Evolutionary conservation across 495 filamentous ascomycete species (phyloP), one percentile per base, ranked within the genome.

Genomic region (Penicillium chermesinum): DNA sequence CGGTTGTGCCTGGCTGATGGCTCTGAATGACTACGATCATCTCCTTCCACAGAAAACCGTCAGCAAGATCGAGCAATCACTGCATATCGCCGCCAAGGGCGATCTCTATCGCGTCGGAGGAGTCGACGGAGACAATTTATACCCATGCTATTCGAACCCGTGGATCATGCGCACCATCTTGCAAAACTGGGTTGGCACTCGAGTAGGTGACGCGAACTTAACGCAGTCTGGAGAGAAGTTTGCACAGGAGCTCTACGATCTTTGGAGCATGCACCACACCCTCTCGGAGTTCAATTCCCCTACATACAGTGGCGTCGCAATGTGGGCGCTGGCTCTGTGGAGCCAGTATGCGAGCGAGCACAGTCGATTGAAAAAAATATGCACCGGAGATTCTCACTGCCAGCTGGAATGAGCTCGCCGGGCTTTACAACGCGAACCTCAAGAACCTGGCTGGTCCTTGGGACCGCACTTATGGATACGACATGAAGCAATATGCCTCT

Each of bases 271-370:
- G 19, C 53, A 62, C 18, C 42, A 54, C 25, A 72, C 70, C 1
- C 49, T 73, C 0, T 72, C 70, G 9, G 70, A 73, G 15, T 73
- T 71, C 50, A 72, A 72, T 39, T 59, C 61, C 13, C 62, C 66
- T n/a, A 73, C 70, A 0, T 73, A 73, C 41, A 59, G 65, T 4
- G 70, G 70, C 1, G 70, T 73, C 13, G 64, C 70, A 0, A 57
- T 73, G 34, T 69, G 59, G 41, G 70, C 69, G 7, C 46, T 73
- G 16, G 62, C 67, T n/a, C 51, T 72, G n/a, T 66, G 61, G 45
- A 59, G 63, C 16, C 65, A 73, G 43, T 73, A 73, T 34, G 45
- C 38, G 1, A 41, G 17, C 2, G 59, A 57, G 8, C 49, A 39
- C 22, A 61, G 59, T 9, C 36, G 67, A n/a, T 59, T 71, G 49